phyloP scores from a whole-genome alignment of 2,329 filamentous ascomycete genomes.

The Neonectria coccinea region DNA sequence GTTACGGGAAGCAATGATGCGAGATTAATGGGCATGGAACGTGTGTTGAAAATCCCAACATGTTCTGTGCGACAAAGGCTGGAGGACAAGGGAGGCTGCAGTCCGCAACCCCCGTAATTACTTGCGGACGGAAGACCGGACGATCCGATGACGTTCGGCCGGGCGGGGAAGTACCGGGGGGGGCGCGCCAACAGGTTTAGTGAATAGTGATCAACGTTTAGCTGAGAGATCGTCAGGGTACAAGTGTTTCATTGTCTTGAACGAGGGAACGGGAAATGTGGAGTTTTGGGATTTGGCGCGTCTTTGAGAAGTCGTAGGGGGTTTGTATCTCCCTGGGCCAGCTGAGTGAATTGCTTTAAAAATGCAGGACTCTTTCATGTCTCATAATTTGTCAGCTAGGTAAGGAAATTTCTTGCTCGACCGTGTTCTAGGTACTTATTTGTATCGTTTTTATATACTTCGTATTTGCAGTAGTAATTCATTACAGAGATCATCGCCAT shows the following conservation, averaged over 20 bases:
- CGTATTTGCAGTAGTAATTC: too few relatives aligned
- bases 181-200: not conserved
- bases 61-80: not conserved
- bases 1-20: constrained; percentile 12
- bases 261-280: constrained; percentile 1
- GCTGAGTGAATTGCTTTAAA: not conserved
- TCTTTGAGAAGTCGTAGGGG: too few relatives aligned
- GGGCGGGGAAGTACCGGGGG: not conserved
- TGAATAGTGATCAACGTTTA: constrained; percentile 8
- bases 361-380: not conserved
- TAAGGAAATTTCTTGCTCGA: not conserved
- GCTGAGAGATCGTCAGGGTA: constrained; percentile 9
- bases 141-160: constrained; percentile 5
- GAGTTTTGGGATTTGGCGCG: not conserved
- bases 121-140: not conserved
- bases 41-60: not conserved
- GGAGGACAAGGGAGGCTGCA: constrained; percentile 3
- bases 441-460: not conserved
- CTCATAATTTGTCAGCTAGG: not conserved
- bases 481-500: not conserved
- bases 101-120: constrained; percentile 4
- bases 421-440: not conserved
- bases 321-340: too few relatives aligned
- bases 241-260: constrained; percentile 13
- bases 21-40: constrained; percentile 10